Evolutionary conservation across 2,329 filamentous ascomycete genomes (phyloP), one percentile per base, ranked within the genome.

Genomic region (Botrytis pseudocinerea): DNA sequence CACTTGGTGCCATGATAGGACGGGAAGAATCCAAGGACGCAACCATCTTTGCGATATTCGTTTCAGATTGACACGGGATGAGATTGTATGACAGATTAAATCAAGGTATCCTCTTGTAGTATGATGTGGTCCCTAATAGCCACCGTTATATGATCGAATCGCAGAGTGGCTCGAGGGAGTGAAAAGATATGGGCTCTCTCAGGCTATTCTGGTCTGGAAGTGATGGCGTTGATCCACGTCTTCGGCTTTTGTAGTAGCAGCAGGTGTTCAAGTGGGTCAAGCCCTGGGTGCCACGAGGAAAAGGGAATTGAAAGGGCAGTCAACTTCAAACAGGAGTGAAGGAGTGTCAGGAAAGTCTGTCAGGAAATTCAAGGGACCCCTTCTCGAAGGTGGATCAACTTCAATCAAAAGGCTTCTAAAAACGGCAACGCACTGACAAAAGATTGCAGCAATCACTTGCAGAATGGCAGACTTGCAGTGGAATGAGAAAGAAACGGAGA

Each of bases 1-100:
- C 86, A 74, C 84, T 86, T 63, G 84, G 84, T 62, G 85, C 83
- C 85, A 88, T 87, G 74, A 88, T 88, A 68, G 86, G 86, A 71
- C 86, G 82, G 77, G 86, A 84, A 57, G 86, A 88, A 70, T 88
- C 86, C 20, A 87, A 80, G 70, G 86, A 88, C 64, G 77, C 76
- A 75, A 81, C 81, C 81, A 82, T 82, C 78, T 79, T 82, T 73
- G 51, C 7, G 60, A 42, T 57, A 18, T 64, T 40, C 35, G 73
- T 74, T 71, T 74, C 71, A 63, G 70, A 60, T 44, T 59, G 40
- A 46, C 48, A 60, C 40, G 18, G 48, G 48, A 48, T 40, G 22
- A 28, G 51, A 57, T 72, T 46, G 69, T 40, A 54, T 28, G 70
- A 57, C 32, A 48, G 35, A 8, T 35, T 57, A 18, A 28, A 59